These are phyloP conservation scores for Chenopodium formosanum DNA, from an alignment of 148 eudicot genomes.

Conservation along the genomic window DNA sequence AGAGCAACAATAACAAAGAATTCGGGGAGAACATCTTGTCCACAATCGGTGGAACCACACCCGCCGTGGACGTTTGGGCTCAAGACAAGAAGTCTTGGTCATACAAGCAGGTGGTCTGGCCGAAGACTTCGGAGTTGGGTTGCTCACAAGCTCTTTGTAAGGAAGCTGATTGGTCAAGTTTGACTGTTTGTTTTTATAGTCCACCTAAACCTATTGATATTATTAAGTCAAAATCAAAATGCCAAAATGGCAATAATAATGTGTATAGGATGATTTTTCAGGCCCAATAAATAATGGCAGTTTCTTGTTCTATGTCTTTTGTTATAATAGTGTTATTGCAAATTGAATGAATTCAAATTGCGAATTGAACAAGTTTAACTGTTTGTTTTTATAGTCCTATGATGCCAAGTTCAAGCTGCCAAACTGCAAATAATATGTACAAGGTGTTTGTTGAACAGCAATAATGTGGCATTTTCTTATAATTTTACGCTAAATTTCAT, in stretches of 20 bases:
- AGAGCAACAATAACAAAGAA: neutral
- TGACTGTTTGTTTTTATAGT: neutral
- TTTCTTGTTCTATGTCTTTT: too few relatives aligned
- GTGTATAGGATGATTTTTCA: too few relatives aligned
- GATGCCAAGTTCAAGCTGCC: neutral
- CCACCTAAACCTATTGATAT: neutral
- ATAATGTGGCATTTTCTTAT: too few relatives aligned
- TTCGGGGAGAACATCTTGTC: neutral
- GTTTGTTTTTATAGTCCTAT: neutral
- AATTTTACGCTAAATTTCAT: too few relatives aligned
- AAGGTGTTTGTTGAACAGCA: too few relatives aligned
- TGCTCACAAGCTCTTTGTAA: neutral
- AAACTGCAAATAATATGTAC: too few relatives aligned
- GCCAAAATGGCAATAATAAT: too few relatives aligned
- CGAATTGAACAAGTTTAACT: neutral
- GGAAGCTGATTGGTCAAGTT: neutral
- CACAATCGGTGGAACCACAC: too few relatives aligned
- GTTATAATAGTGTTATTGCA: too few relatives aligned
- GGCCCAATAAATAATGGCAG: too few relatives aligned
- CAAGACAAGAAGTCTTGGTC: neutral
- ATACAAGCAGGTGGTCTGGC: neutral
- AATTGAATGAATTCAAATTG: too few relatives aligned
- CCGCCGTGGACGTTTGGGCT: neutral
- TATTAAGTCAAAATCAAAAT: neutral
- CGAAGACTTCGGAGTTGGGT: neutral